phyloP scores from a whole-genome alignment of 1,284 basidiomycete species.

The Ganoderma meredithae region DNA sequence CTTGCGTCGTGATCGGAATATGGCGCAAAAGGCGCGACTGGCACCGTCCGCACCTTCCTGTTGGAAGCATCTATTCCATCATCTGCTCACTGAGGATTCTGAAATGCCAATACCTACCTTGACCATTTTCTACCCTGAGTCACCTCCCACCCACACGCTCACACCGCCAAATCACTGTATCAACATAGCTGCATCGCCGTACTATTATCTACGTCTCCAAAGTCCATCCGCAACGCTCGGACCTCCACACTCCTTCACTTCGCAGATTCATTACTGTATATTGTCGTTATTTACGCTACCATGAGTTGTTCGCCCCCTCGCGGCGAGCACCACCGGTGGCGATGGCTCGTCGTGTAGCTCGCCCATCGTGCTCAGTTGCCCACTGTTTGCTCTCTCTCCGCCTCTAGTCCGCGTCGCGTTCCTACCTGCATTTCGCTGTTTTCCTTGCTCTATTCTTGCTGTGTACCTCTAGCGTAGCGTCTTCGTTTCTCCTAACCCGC shows the following conservation, averaged over 20 bases:
- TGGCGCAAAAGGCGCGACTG: conserved; percentile 19
- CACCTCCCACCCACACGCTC: background rate
- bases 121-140: background rate
- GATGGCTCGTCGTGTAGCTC: background rate
- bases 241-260: background rate
- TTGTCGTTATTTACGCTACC: conserved; percentile 2
- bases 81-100: background rate
- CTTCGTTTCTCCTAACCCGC: background rate
- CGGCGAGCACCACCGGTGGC: background rate
- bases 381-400: background rate
- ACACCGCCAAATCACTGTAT: conserved; percentile 3
- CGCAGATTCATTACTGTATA: conserved; percentile 3
- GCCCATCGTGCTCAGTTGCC: no score
- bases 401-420: background rate
- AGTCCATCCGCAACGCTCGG: conserved; percentile 1
- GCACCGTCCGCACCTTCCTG: background rate
- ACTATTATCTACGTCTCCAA: background rate
- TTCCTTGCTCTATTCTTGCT: conserved; percentile 3
- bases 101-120: background rate
- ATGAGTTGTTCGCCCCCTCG: background rate
- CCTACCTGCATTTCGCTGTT: background rate
- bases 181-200: conserved; percentile 11
- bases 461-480: background rate
- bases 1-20: background rate
- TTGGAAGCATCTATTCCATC: background rate